phyloP scores from a whole-genome alignment of 352 stramenopile species.

The Phytopythium chamaehyphon region DNA sequence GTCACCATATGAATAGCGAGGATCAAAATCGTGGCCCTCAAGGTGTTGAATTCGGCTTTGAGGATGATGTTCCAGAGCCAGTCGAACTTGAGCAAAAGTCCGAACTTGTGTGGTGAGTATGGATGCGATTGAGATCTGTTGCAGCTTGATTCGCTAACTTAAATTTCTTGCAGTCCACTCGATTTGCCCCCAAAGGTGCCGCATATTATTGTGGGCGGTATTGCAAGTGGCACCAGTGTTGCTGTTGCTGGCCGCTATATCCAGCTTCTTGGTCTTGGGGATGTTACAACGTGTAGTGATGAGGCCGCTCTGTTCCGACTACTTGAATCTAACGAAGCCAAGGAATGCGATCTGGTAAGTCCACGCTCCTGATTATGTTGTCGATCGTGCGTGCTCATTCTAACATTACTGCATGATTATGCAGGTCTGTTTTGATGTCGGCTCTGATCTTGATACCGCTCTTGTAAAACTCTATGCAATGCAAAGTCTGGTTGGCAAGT shows the following conservation, averaged over 20 bases:
- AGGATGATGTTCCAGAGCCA: slow-evolving; percentile 14
- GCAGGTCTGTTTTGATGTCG: slow-evolving; percentile 67
- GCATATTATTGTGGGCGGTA: slow-evolving; percentile 53
- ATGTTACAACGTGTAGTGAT: slow-evolving; percentile 27
- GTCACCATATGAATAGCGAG: not conserved
- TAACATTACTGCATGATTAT: not conserved
- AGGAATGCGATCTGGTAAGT: slow-evolving; percentile 44
- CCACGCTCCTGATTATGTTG: not conserved
- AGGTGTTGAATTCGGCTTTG: slow-evolving; percentile 43
- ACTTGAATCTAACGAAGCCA: slow-evolving; percentile 24
- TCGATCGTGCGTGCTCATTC: not conserved
- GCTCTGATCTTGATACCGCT: slow-evolving; percentile 36
- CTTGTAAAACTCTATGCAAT: slow-evolving; percentile 35
- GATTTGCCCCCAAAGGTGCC: slow-evolving; percentile 46
- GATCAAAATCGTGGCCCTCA: slow-evolving; percentile 22
- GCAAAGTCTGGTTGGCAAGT: slow-evolving; percentile 27
- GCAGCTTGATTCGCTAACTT: not conserved
- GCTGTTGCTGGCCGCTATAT: slow-evolving; percentile 63
- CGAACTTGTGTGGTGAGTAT: slow-evolving; percentile 2
- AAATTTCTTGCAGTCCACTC: slow-evolving; percentile 12
- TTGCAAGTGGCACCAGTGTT: slow-evolving; percentile 29
- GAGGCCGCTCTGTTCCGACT: slow-evolving; percentile 34
- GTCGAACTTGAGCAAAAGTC: not conserved
- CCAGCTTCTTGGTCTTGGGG: slow-evolving; percentile 59
- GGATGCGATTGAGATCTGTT: not conserved